phyloP scores from a whole-genome alignment of 768 basidiomycete genomes.

The Tricholomella constricta region DNA sequence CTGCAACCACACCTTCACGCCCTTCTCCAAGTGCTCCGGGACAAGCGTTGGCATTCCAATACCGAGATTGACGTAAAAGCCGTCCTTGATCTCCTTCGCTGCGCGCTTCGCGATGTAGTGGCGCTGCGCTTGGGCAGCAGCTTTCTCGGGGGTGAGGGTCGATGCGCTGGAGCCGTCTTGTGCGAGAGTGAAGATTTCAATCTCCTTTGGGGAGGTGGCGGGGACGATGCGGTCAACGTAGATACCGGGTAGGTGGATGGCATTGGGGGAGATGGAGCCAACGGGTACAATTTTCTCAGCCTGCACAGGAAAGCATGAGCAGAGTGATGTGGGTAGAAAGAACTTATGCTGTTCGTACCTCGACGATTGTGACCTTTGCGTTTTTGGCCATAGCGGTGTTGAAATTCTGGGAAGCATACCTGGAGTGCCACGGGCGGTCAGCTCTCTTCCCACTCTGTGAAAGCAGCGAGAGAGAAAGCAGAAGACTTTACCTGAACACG shows the following conservation, averaged over 20 bases:
- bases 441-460: background rate
- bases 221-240: conserved; percentile 89
- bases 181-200: conserved; percentile 76
- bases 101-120: conserved; percentile 84
- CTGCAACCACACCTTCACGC: conserved; percentile 84
- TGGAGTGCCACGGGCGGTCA: conserved; percentile 25
- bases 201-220: conserved; percentile 73
- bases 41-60: conserved; percentile 93
- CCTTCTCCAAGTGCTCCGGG: conserved; percentile 73
- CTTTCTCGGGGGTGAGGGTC: conserved; percentile 49
- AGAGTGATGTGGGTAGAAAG: background rate
- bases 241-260: conserved; percentile 81
- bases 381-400: conserved; percentile 85
- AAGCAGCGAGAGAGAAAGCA: background rate
- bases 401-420: conserved; percentile 89
- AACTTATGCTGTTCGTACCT: conserved; percentile 45
- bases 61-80: conserved; percentile 86
- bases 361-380: conserved; percentile 87
- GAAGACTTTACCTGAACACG: conserved; percentile 84
- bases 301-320: conserved; percentile 34
- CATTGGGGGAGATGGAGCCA: conserved; percentile 78
- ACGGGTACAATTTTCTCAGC: conserved; percentile 89
- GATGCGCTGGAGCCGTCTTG: conserved; percentile 36
- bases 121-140: conserved; percentile 53
- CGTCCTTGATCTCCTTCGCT: conserved; percentile 87